These are phyloP conservation scores for Fusarium praegraminearum DNA, from an alignment of 2,329 filamentous ascomycete species.

Conservation along the genomic window DNA sequence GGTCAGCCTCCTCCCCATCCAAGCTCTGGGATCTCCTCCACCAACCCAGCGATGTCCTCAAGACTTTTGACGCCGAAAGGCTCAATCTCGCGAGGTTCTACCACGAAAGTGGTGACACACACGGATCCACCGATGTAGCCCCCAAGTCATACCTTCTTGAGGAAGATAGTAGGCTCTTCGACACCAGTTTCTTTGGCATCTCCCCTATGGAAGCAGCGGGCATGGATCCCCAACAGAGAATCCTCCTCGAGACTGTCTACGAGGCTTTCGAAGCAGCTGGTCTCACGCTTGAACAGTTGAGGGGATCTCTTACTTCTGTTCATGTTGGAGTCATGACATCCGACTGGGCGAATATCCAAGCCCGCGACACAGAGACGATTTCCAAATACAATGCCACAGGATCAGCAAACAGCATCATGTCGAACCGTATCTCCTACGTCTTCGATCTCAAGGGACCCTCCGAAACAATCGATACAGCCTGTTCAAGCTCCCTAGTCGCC, in stretches of 20 bases:
- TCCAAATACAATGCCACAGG: neutral
- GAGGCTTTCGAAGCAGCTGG: neutral
- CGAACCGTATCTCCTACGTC: neutral
- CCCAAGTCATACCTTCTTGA: neutral
- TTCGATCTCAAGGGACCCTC: neutral
- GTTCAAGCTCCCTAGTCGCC: conserved; percentile 20
- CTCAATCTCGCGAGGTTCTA: conserved; percentile 18
- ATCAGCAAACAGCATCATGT: neutral
- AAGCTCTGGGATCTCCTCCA: conserved; percentile 21
- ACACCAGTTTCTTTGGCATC: neutral
- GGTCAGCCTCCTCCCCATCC: conserved; percentile 2
- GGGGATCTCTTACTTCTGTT: neutral
- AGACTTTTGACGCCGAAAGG: neutral
- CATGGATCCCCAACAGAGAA: conserved; percentile 13
- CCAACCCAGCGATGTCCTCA: conserved; percentile 7
- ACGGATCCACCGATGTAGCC: conserved; percentile 11
- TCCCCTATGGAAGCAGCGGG: conserved; percentile 6
- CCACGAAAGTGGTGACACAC: neutral
- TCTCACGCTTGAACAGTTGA: neutral
- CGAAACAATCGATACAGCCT: conserved; percentile 7
- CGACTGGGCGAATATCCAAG: neutral
- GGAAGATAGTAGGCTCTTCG: conserved; percentile 3
- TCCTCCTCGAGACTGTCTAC: conserved; percentile 7
- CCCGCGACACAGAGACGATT: neutral
- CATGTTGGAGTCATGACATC: neutral